Evolutionary conservation across 352 stramenopile genomes (phyloP), one percentile per base, ranked within the genome.

Genomic region (Globisporangium canariense): DNA sequence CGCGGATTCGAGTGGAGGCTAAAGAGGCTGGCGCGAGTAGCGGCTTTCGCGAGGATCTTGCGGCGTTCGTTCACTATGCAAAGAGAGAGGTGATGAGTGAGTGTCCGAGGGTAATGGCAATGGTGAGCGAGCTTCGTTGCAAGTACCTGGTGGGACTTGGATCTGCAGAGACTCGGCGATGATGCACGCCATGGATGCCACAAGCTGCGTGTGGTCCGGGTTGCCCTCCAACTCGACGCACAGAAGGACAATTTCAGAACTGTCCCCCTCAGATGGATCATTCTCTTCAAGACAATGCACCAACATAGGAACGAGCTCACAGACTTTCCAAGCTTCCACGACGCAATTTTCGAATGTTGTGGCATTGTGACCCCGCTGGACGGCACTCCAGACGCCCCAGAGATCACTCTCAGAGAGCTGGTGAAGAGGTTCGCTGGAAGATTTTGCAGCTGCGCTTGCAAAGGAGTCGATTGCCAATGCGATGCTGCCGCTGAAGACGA

Each of bases 161-260:
- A 77, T 57, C 11, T 49, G 41, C 0, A 77, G 47, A 11, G 74
- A 81, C 8, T 60, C 28, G 9, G 71, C 69, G 28, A 81, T 68
- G 51, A 77, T 71, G 40, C 71, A 77, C 4, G 71, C 74, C 16
- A 63, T 68, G 6, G 68, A 62, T 0, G 67, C 64, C 32, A 81
- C 45, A 3, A 81, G 54, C 28, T 71, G 64, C n/a, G 60, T n/a
- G 2, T 77, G 66, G 8, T 76, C 60, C 0, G 49, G 22, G n/a
- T 72, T 60, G 9, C 55, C 40, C 25, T 46, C 13, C 0, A 53
- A 4, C 38, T 77, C 52, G n/a, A 81, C 22, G 8, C 49, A 11
- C 16, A 81, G 40, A 9, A 68, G 47, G 7, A 64, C 14, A 22
- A 34, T 25, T 14, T 3, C 6, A 49, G 54, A 28, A 14, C 25